Evolutionary conservation across 192 early-diverging fungal genomes (phyloP).

Genomic region (Coemansia sp.): DNA sequence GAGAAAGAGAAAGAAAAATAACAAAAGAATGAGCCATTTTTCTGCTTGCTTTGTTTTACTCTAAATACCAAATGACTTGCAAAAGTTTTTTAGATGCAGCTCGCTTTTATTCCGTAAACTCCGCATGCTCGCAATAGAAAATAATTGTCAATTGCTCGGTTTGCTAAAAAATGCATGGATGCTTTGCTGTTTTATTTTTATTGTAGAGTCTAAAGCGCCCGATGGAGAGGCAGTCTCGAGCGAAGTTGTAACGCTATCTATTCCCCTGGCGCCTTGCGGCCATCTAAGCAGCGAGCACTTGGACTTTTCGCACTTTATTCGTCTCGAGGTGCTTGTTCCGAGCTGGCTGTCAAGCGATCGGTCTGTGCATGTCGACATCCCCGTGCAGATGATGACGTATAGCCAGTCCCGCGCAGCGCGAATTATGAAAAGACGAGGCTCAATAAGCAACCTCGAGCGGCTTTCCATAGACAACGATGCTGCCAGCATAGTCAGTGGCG

Average conservation of each 20-base stretch:
- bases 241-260: slow-evolving; percentile 22
- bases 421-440: slow-evolving; percentile 19
- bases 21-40: too few species aligned
- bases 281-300: slow-evolving; percentile 38
- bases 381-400: slow-evolving; percentile 45
- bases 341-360: slow-evolving; percentile 47
- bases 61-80: too few species aligned
- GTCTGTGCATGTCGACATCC: slow-evolving; percentile 34
- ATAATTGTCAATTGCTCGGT: too few species aligned
- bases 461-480: slow-evolving; percentile 15
- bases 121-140: too few species aligned
- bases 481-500: slow-evolving; percentile 28
- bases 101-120: too few species aligned
- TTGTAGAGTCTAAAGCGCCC: slow-evolving; percentile 24
- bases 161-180: neutral
- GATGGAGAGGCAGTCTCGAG: slow-evolving; percentile 20
- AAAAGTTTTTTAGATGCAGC: too few species aligned
- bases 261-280: slow-evolving; percentile 25
- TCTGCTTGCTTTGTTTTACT: too few species aligned
- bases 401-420: slow-evolving; percentile 7
- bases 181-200: neutral
- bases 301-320: slow-evolving; percentile 41
- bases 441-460: slow-evolving; percentile 19
- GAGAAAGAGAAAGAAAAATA: neutral
- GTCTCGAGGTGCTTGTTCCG: slow-evolving; percentile 42